These are phyloP conservation scores for Sonneratia alba DNA, from an alignment of 345 rosid species.

Conservation along the genomic window DNA sequence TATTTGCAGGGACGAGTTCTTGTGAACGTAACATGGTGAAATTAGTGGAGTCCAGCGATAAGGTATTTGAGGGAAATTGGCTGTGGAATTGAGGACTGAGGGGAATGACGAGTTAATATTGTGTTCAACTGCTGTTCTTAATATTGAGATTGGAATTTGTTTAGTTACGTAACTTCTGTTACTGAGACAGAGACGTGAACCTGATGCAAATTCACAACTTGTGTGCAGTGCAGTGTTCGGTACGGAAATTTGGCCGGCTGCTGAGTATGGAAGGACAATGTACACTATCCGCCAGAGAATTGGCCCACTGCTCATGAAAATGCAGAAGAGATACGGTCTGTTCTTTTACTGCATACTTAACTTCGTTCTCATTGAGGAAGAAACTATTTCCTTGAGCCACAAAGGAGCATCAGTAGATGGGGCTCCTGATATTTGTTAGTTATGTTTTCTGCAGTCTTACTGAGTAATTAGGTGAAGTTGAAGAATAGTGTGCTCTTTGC, in stretches of 20 bases:
- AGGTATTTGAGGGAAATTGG: too few relatives aligned
- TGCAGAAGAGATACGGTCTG: constrained; percentile 80
- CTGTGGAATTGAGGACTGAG: too few relatives aligned
- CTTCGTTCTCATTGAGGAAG: neutral
- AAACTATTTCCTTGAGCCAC: neutral
- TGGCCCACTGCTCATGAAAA: constrained; percentile 82
- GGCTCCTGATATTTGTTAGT: neutral
- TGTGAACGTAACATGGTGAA: neutral
- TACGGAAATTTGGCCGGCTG: constrained; percentile 97
- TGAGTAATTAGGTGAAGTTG: neutral
- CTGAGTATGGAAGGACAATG: constrained; percentile 97
- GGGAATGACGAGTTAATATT: neutral
- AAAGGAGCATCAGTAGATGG: neutral
- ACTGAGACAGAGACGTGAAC: constrained; percentile 4
- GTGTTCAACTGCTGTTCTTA: neutral
- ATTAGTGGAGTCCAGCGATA: neutral
- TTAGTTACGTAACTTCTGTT: neutral
- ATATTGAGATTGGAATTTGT: neutral
- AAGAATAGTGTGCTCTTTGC: constrained; percentile 2
- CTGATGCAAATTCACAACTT: constrained; percentile 22
- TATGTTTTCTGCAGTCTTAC: neutral
- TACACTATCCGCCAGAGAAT: constrained; percentile 88
- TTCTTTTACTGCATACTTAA: neutral
- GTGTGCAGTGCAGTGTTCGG: constrained; percentile 97
- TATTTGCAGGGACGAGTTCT: neutral